Percentiles rank a stretch among this genome's conserved stretches.
phyloP scores from a whole-genome alignment of 331 rosid species.

The Malus hybrid region DNA sequence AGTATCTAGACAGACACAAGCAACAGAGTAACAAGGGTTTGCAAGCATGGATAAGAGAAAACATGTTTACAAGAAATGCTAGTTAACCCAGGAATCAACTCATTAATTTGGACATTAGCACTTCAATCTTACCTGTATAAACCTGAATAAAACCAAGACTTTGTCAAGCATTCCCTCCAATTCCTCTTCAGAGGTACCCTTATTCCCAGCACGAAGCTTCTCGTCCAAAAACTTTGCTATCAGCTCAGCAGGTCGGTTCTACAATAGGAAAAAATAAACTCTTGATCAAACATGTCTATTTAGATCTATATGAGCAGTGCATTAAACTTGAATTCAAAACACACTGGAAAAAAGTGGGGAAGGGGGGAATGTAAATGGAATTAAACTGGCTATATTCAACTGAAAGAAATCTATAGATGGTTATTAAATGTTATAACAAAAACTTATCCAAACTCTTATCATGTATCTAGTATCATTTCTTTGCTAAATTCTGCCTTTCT shows the following conservation, averaged over 20 bases:
- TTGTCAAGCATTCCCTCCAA: slow-evolving; percentile 94
- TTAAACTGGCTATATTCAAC: background rate
- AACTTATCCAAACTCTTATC: background rate
- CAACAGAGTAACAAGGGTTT: background rate
- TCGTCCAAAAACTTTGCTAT: slow-evolving; percentile 98
- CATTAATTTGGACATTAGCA: background rate
- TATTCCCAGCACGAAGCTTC: slow-evolving; percentile 98
- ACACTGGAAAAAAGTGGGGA: background rate
- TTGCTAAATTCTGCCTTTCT: background rate
- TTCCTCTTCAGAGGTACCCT: slow-evolving; percentile 98
- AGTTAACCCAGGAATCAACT: slow-evolving; percentile 16
- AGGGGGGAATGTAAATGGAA: background rate
- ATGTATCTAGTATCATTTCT: background rate
- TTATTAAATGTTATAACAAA: background rate
- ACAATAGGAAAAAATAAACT: slow-evolving; percentile 6
- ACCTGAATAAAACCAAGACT: slow-evolving; percentile 88
- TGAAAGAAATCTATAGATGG: background rate
- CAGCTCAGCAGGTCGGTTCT: slow-evolving; percentile 99
- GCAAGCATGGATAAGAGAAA: background rate
- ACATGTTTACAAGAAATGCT: background rate
- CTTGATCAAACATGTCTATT: background rate
- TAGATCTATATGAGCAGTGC: background rate
- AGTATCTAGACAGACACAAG: slow-evolving; percentile 21
- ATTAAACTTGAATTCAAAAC: background rate
- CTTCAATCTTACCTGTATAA: slow-evolving; percentile 69